Conservation (phyloP, 2,329 filamentous ascomycete genomes). For the Penicillium sp. region DNA sequence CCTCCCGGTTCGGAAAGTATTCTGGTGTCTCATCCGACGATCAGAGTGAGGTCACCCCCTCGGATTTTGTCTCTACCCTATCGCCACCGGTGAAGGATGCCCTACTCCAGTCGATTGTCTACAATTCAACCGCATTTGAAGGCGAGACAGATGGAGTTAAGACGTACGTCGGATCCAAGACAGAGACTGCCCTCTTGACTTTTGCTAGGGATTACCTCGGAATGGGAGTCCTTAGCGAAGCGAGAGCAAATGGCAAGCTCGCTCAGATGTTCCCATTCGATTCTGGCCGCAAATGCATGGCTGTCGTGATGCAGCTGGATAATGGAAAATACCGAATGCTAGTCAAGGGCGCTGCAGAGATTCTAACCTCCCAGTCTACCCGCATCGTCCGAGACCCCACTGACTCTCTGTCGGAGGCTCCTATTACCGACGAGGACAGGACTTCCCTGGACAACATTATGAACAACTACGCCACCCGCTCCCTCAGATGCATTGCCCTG, state of each 20-base stretch:
- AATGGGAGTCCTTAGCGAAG: constrained; percentile 60
- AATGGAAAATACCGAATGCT: constrained; percentile 57
- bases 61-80: constrained; percentile 55
- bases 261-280: constrained; percentile 58
- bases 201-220: constrained; percentile 66
- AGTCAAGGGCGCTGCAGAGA: constrained; percentile 54
- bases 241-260: constrained; percentile 61
- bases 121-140: constrained; percentile 70
- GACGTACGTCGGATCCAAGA: constrained; percentile 72
- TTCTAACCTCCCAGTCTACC: constrained; percentile 47
- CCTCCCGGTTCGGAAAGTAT: constrained; percentile 45
- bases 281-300: constrained; percentile 68
- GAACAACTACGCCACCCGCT: constrained; percentile 72
- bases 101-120: constrained; percentile 61
- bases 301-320: constrained; percentile 56
- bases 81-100: constrained; percentile 54
- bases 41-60: constrained; percentile 50
- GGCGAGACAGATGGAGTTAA: constrained; percentile 58
- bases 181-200: constrained; percentile 69
- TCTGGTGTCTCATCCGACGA: constrained; percentile 28
- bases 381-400: constrained; percentile 58
- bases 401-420: constrained; percentile 53
- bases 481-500: constrained; percentile 79
- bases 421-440: constrained; percentile 57
- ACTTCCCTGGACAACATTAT: constrained; percentile 65